Conservation (phyloP, 2,329 filamentous ascomycete genomes). For the Xylariaceae sp. region DNA sequence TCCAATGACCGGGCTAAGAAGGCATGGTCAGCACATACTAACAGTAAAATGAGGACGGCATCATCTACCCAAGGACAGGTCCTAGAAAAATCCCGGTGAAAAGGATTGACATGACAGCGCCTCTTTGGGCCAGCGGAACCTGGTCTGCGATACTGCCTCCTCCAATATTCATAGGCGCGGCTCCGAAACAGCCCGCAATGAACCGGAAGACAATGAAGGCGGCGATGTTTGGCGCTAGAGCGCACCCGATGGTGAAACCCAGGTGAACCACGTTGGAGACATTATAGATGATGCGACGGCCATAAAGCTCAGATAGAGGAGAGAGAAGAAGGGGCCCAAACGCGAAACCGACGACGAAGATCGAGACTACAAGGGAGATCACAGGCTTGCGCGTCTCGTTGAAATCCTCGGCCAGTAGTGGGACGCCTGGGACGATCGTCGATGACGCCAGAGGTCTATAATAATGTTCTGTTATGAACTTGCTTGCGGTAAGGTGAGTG, state of each 20-base stretch:
- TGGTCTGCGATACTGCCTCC: slow-evolving; percentile 44
- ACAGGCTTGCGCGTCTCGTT: too few species aligned
- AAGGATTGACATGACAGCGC: slow-evolving; percentile 43
- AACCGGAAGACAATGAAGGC: slow-evolving; percentile 54
- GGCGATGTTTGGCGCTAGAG: slow-evolving; percentile 42
- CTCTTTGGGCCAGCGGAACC: slow-evolving; percentile 38
- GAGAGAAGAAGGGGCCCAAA: slow-evolving; percentile 52
- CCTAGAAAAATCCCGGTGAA: slow-evolving; percentile 43
- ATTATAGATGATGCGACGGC: slow-evolving; percentile 48
- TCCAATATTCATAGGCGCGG: slow-evolving; percentile 38
- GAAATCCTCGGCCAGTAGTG: too few species aligned
- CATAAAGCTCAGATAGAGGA: slow-evolving; percentile 53
- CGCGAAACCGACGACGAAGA: slow-evolving; percentile 58
- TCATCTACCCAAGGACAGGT: slow-evolving; percentile 36
- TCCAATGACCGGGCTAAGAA: slow-evolving; percentile 50
- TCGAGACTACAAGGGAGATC: too few species aligned
- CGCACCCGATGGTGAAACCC: slow-evolving; percentile 42
- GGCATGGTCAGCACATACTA: slow-evolving; percentile 50
- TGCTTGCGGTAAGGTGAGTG: too few species aligned
- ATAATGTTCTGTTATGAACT: too few species aligned
- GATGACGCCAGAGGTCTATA: too few species aligned
- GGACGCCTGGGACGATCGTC: too few species aligned
- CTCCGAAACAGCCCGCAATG: slow-evolving; percentile 46
- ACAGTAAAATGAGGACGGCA: slow-evolving; percentile 51
- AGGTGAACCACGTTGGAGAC: slow-evolving; percentile 44